Evolutionary conservation across 202 grass and related monocot genomes (phyloP), one percentile per base, ranked within the genome.

Genomic region (Eragrostis tef): DNA sequence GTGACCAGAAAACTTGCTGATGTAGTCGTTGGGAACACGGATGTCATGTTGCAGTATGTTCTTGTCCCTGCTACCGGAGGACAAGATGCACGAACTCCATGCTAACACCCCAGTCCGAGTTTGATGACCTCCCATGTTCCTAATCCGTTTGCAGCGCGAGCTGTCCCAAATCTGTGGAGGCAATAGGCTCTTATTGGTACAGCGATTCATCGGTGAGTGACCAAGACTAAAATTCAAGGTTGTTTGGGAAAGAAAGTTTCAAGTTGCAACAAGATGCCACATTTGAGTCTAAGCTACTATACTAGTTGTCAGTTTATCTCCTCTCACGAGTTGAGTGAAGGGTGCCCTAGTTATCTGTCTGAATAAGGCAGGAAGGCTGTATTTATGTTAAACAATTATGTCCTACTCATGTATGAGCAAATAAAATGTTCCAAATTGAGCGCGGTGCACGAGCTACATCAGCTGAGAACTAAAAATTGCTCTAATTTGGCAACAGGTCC

Each of bases 31-130:
- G 15, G 92, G 82, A 56, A 93, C 87, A 64, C 92, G 92, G 71
- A 95, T 88, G 34, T 95, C 96, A 17, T 95, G 96, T 70, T 98
- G 90, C 58, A 98, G 44, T 77, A 98, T 95, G 82, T 91, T 91
- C 77, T 95, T 98, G 78, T 98, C 96, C 71, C 96, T 93, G 83
- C 96, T 91, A 75, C 96, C 96, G 0, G 96, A 98, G 62, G 96
- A 95, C 83, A 98, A 85, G 67, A 95, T 95, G 42, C 90, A 93
- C 8, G 96, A 98, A 56, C 74, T 95, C 95, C 96, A 98, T 0
- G 96, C 88, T 59, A 95, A 53, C 17, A 91, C 89, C 17, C 92
- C 90, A 42, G 96, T 83, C 52, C 96, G 86, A 6, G 92, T 91
- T 12, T 93, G 88, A 75, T 98, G 96, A 13, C 92, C 96, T 50